phyloP scores from a whole-genome alignment of 2,329 filamentous ascomycete genomes.

The Paraconiothyrium brasiliense region DNA sequence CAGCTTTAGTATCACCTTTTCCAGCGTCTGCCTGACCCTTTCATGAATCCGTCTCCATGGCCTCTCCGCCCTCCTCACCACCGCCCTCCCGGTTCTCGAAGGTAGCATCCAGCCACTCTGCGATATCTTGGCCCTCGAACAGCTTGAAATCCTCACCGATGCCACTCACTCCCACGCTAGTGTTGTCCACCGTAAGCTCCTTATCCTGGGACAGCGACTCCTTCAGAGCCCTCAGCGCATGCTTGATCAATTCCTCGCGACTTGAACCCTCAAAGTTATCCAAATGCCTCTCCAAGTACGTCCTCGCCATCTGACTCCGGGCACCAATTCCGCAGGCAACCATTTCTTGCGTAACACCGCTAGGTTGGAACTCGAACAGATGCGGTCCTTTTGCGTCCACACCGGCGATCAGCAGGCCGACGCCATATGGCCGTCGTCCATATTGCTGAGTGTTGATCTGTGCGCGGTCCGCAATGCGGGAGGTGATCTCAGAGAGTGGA shows the following conservation, averaged over 20 bases:
- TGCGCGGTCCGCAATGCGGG: conserved; percentile 93
- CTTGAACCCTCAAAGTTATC: conserved; percentile 80
- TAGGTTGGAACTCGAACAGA: conserved; percentile 98
- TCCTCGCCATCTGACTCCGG: conserved; percentile 95
- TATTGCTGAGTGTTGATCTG: conserved; percentile 99
- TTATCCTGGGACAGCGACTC: conserved; percentile 97
- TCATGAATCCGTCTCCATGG: conserved; percentile 66
- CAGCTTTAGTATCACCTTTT: background rate
- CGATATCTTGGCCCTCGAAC: conserved; percentile 88
- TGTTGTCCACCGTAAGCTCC: conserved; percentile 97
- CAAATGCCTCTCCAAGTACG: conserved; percentile 92
- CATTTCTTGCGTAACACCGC: conserved; percentile 97
- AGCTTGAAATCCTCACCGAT: conserved; percentile 83
- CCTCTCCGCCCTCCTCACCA: conserved; percentile 52
- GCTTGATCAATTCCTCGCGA: conserved; percentile 87
- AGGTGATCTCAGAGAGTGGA: conserved; percentile 86
- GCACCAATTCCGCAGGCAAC: conserved; percentile 94
- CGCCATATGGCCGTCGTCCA: conserved; percentile 94
- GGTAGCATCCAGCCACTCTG: conserved; percentile 81
- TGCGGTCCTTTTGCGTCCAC: conserved; percentile 95
- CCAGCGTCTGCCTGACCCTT: background rate
- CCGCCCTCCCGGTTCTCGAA: conserved; percentile 57
- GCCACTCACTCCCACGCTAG: conserved; percentile 87
- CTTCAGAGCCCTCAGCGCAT: conserved; percentile 90
- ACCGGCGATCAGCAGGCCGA: conserved; percentile 89